Evolutionary conservation across 371 early-diverging fungal genomes (phyloP).

Genomic region (Mycotypha africana): DNA sequence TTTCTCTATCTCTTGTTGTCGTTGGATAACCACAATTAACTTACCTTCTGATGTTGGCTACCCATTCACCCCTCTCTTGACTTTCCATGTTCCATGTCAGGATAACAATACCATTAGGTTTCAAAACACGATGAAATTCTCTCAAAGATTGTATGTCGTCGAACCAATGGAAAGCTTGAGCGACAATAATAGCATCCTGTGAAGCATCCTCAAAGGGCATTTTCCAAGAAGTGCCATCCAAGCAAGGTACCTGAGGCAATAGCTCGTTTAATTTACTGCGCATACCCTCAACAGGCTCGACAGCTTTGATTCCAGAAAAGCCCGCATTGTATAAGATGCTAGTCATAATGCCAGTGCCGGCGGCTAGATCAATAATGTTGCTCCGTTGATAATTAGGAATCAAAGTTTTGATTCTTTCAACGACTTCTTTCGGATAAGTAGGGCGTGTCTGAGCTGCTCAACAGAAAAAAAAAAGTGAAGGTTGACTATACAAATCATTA

Average conservation of each 20-base stretch:
- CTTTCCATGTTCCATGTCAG: constrained; percentile 54
- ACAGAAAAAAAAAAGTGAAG: no score
- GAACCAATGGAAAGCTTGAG: constrained; percentile 61
- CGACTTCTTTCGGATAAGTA: constrained; percentile 23
- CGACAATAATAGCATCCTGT: constrained; percentile 40
- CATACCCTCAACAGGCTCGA: constrained; percentile 49
- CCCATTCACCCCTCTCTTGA: constrained; percentile 29
- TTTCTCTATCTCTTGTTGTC: no score
- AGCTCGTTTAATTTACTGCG: constrained; percentile 19
- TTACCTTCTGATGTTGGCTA: constrained; percentile 28
- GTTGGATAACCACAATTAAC: no score
- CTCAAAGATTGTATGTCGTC: constrained; percentile 32
- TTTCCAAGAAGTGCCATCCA: constrained; percentile 39
- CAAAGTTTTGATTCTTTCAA: constrained; percentile 3
- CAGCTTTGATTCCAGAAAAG: constrained; percentile 24
- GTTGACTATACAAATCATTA: background rate
- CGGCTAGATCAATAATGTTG: constrained; percentile 33
- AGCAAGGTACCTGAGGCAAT: constrained; percentile 20
- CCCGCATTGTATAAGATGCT: constrained; percentile 18
- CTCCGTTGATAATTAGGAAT: constrained; percentile 10
- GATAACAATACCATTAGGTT: constrained; percentile 31
- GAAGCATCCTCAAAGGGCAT: constrained; percentile 35
- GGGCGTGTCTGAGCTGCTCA: constrained; percentile 32
- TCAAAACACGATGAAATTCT: constrained; percentile 48
- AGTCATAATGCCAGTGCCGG: constrained; percentile 46